phyloP scores from a whole-genome alignment of 2,329 filamentous ascomycete genomes.

The Claviceps sp. region DNA sequence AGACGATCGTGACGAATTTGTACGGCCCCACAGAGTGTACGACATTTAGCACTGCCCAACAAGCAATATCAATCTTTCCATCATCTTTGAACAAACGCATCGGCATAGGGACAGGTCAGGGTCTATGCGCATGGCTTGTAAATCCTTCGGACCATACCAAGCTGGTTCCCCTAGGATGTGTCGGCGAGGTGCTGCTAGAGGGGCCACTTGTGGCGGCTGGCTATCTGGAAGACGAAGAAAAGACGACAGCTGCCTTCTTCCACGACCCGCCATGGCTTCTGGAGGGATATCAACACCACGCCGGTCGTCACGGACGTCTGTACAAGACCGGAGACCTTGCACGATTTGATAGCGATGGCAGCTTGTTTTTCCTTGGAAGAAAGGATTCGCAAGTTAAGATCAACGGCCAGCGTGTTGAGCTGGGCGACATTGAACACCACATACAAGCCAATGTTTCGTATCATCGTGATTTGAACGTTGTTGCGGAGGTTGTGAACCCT shows the following conservation, averaged over 20 bases:
- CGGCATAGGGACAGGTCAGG: neutral
- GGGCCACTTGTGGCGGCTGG: slow-evolving; percentile 33
- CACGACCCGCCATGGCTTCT: slow-evolving; percentile 25
- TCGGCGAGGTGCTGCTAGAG: slow-evolving; percentile 23
- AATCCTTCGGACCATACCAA: slow-evolving; percentile 12
- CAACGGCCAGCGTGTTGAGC: slow-evolving; percentile 35
- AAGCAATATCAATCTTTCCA: neutral
- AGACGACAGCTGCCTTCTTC: slow-evolving; percentile 33
- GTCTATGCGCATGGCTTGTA: slow-evolving; percentile 16
- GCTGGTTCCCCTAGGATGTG: slow-evolving; percentile 14
- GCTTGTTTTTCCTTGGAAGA: slow-evolving; percentile 20
- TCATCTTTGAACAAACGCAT: neutral
- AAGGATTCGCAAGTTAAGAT: slow-evolving; percentile 39
- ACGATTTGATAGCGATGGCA: slow-evolving; percentile 13
- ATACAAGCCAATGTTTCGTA: slow-evolving; percentile 9
- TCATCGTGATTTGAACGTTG: slow-evolving; percentile 26
- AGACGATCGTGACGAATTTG: slow-evolving; percentile 5
- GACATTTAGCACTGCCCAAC: slow-evolving; percentile 4
- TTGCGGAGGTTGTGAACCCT: slow-evolving; percentile 3
- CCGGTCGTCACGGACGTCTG: slow-evolving; percentile 19
- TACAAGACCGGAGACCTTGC: slow-evolving; percentile 23
- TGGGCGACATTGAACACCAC: slow-evolving; percentile 16
- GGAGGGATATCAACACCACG: slow-evolving; percentile 12
- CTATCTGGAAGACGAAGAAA: slow-evolving; percentile 31
- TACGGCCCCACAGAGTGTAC: slow-evolving; percentile 12